Evolutionary conservation across 768 basidiomycete genomes (phyloP).

Genomic region (Podaxis sp.): DNA sequence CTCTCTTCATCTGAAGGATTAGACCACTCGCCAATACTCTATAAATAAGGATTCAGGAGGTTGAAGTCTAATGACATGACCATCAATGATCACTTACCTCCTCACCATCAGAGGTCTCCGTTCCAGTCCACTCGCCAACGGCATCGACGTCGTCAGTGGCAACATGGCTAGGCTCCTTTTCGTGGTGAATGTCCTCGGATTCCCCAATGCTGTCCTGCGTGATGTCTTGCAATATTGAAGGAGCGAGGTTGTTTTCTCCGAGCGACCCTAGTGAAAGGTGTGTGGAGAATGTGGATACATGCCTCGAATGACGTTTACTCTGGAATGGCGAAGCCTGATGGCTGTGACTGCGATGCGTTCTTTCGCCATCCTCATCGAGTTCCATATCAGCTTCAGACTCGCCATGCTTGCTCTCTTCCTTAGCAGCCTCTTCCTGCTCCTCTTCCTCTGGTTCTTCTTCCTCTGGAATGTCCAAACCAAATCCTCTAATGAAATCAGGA

Average conservation of each 20-base stretch:
- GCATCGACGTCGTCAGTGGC: conserved; percentile 31
- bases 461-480: conserved; percentile 75
- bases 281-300: conserved; percentile 63
- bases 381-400: conserved; percentile 33
- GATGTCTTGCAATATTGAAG: conserved; percentile 7
- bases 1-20: conserved; percentile 90
- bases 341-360: conserved; percentile 24
- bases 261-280: conserved; percentile 63
- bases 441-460: conserved; percentile 62
- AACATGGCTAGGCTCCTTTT: conserved; percentile 22
- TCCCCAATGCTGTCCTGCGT: neutral
- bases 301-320: conserved; percentile 60
- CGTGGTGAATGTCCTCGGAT: conserved; percentile 21
- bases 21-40: conserved; percentile 88
- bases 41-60: conserved; percentile 14
- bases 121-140: conserved; percentile 79
- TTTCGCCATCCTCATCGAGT: conserved; percentile 30
- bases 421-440: conserved; percentile 21
- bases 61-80: conserved; percentile 8
- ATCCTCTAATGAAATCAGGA: conserved; percentile 74
- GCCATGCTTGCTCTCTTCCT: conserved; percentile 36
- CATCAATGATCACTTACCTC: conserved; percentile 43
- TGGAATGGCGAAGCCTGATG: conserved; percentile 39
- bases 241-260: conserved; percentile 31
- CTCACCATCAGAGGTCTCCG: conserved; percentile 68